A percentile compares a stretch with the other conserved stretches of the same genome.
These are phyloP conservation scores for Leccinum boreale DNA, from an alignment of 768 basidiomycete genomes.

Conservation along the genomic window DNA sequence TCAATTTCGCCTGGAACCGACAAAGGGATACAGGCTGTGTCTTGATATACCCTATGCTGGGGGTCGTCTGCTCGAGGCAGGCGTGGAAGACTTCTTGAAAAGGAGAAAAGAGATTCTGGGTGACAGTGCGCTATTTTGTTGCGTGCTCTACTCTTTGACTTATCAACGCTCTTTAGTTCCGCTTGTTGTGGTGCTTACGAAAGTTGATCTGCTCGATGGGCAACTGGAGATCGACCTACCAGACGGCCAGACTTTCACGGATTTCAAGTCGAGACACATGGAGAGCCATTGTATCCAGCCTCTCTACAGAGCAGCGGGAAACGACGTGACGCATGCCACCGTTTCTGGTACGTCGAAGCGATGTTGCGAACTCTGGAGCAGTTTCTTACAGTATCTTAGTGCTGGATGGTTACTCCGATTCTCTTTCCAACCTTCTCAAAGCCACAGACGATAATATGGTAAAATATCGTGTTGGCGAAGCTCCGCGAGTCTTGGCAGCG, in stretches of 20 bases:
- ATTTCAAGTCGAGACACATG: not conserved
- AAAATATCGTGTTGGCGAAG: conserved; percentile 7
- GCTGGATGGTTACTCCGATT: conserved; percentile 1
- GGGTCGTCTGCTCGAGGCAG: conserved; percentile 14
- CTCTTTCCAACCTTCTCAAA: conserved; percentile 1
- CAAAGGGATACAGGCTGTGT: conserved; percentile 8
- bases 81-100: conserved; percentile 10
- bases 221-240: conserved; percentile 4
- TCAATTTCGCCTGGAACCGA: not conserved
- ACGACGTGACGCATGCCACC: not conserved
- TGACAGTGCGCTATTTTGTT: not conserved
- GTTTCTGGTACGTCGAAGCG: conserved; percentile 9
- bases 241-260: not conserved
- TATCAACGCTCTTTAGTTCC: not conserved
- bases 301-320: conserved; percentile 1
- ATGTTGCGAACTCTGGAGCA: not conserved
- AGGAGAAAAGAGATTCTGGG: conserved; percentile 7
- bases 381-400: conserved; percentile 1
- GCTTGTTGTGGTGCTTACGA: conserved; percentile 16
- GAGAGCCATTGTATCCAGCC: conserved; percentile 1
- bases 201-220: conserved; percentile 6
- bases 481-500: conserved; percentile 4
- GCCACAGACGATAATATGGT: conserved; percentile 4
- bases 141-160: not conserved
- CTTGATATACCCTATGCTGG: conserved; percentile 13